A percentile compares a stretch with the other conserved stretches of the same genome.
phyloP scores from a whole-genome alignment of 768 basidiomycete species.

The Lenzites betulinus region DNA sequence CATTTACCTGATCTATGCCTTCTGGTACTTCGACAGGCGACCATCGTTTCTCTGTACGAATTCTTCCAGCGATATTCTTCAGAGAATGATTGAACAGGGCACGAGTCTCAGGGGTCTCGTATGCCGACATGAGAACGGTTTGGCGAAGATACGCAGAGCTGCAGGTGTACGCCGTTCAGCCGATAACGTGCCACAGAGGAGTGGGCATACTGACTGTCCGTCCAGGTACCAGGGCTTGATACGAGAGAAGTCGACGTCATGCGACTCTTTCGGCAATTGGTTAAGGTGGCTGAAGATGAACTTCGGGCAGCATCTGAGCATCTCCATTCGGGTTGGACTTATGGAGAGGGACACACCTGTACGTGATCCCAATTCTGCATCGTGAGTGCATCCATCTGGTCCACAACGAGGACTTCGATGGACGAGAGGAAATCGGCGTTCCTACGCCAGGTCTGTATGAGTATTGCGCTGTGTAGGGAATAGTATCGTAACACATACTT shows the following conservation, averaged over 20 bases:
- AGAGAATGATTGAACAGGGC: constrained; percentile 74
- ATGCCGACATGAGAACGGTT: constrained; percentile 82
- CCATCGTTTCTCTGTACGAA: constrained; percentile 70
- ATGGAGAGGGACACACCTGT: constrained; percentile 56
- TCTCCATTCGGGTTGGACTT: neutral
- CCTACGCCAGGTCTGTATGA: constrained; percentile 39
- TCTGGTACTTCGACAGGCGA: constrained; percentile 75
- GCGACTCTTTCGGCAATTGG: constrained; percentile 89
- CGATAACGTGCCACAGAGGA: neutral
- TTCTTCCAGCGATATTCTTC: constrained; percentile 84
- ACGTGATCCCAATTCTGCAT: constrained; percentile 99
- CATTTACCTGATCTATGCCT: constrained; percentile 77
- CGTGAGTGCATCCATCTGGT: constrained; percentile 87
- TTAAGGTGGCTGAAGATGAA: constrained; percentile 86
- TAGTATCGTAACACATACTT: constrained; percentile 52
- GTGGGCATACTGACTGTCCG: constrained; percentile 76
- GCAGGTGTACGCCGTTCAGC: neutral
- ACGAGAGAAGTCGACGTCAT: constrained; percentile 92
- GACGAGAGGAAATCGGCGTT: constrained; percentile 91
- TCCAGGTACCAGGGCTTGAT: constrained; percentile 99
- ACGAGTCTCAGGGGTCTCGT: constrained; percentile 88
- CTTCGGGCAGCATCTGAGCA: constrained; percentile 39
- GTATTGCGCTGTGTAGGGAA: neutral
- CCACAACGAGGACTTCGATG: constrained; percentile 87
- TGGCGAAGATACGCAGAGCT: constrained; percentile 89